Base-by-base conservation (phyloP, 495 filamentous ascomycete genomes). In the Aspergillus olivimuriae region DNA sequence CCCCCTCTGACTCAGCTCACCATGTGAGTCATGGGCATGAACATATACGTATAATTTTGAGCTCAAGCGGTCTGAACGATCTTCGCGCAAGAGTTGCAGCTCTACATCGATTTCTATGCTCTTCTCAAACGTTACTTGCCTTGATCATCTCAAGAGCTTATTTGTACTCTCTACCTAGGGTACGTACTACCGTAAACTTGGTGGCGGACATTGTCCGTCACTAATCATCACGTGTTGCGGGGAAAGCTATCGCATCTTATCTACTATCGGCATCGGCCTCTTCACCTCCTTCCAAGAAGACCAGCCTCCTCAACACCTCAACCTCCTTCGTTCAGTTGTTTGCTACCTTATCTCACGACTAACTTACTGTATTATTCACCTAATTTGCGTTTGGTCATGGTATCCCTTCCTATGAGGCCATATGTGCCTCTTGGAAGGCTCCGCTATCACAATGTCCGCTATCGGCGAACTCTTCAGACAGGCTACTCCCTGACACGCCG, bases 141-240 rank as follows among this genome's bases (percentile, higher is more conserved):
- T n/a, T n/a, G n/a, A n/a, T n/a, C n/a, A n/a, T n/a, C n/a, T n/a
- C n/a, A n/a, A n/a, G n/a, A n/a, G n/a, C n/a, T n/a, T n/a, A n/a
- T n/a, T n/a, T n/a, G n/a, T n/a, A n/a, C n/a, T n/a, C n/a, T n/a
- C n/a, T n/a, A n/a, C n/a, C n/a, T n/a, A n/a, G n/a, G n/a, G n/a
- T n/a, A n/a, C n/a, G n/a, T n/a, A n/a, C n/a, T n/a, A n/a, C n/a
- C n/a, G n/a, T n/a, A n/a, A n/a, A n/a, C n/a, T n/a, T n/a, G n/a
- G n/a, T n/a, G n/a, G n/a, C n/a, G n/a, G n/a, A n/a, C n/a, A n/a
- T n/a, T n/a, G n/a, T n/a, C n/a, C n/a, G n/a, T n/a, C n/a, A n/a
- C n/a, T 40, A 48, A 48, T 40, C 11, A 39, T 55, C 52, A 55
- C 52, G 52, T 55, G 52, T 33, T 55, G 52, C 52, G 52, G 52